Conservation (phyloP, 495 filamentous ascomycete species). For the Penicillium odoratum region DNA sequence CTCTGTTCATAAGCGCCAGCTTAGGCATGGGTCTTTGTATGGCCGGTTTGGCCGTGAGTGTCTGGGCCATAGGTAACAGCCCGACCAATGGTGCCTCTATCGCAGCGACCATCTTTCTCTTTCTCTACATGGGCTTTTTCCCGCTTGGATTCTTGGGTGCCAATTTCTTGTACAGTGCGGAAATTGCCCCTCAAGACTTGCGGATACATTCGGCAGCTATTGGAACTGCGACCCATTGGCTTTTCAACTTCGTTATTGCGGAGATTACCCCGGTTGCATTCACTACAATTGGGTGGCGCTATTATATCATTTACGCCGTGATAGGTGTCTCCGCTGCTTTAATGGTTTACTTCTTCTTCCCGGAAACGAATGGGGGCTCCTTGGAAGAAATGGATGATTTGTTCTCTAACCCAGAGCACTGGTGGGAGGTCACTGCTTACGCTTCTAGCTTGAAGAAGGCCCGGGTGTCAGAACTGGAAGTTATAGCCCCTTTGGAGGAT, state of each 20-base stretch:
- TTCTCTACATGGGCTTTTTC: slow-evolving; percentile 60
- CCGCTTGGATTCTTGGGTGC: slow-evolving; percentile 56
- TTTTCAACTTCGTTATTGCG: slow-evolving; percentile 54
- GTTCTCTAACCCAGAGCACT: too few relatives aligned
- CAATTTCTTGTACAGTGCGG: slow-evolving; percentile 56
- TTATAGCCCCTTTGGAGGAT: too few relatives aligned
- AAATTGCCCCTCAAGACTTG: slow-evolving; percentile 52
- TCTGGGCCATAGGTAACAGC: too few relatives aligned
- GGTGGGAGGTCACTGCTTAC: too few relatives aligned
- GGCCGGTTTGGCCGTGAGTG: too few relatives aligned
- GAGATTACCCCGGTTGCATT: slow-evolving; percentile 51
- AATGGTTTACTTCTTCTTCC: slow-evolving; percentile 61
- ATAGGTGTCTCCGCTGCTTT: slow-evolving; percentile 28
- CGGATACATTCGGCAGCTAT: slow-evolving; percentile 49
- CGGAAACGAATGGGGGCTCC: slow-evolving; percentile 36
- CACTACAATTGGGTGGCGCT: slow-evolving; percentile 21
- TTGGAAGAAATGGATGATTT: background rate
- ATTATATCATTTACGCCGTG: slow-evolving; percentile 39
- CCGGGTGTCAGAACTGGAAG: too few relatives aligned
- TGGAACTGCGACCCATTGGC: slow-evolving; percentile 38
- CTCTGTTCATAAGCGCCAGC: too few relatives aligned
- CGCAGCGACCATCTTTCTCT: too few relatives aligned
- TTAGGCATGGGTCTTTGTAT: too few relatives aligned
- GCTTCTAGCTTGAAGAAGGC: too few relatives aligned
- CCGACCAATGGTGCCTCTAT: too few relatives aligned